Conservation (phyloP, 2,329 filamentous ascomycete genomes). For the Albophoma yamanashiensis region DNA sequence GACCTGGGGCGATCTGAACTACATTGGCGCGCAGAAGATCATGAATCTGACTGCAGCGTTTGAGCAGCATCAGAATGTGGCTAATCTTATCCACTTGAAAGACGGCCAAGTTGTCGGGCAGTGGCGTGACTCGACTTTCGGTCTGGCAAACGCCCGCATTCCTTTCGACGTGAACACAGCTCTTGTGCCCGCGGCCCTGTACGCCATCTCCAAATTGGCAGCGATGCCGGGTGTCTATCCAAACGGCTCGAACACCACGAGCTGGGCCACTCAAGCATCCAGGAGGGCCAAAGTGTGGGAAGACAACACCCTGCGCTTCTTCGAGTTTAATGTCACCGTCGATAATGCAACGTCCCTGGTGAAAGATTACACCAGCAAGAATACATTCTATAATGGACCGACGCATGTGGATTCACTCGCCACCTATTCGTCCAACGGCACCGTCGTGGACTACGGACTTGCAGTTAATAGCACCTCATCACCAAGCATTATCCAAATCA, state of each 20-base stretch:
- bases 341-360: slow-evolving; percentile 35
- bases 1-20: slow-evolving; percentile 40
- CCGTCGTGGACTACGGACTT: slow-evolving; percentile 42
- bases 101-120: slow-evolving; percentile 43
- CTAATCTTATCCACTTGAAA: slow-evolving; percentile 49
- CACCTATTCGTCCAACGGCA: slow-evolving; percentile 20
- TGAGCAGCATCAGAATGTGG: slow-evolving; percentile 34
- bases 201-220: slow-evolving; percentile 43
- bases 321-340: slow-evolving; percentile 31
- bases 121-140: slow-evolving; percentile 52
- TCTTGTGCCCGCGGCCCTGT: slow-evolving; percentile 48
- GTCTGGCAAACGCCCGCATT: slow-evolving; percentile 50
- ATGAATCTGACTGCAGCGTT: slow-evolving; percentile 46
- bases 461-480: slow-evolving; percentile 42
- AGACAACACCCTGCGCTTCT: slow-evolving; percentile 47
- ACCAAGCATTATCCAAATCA: slow-evolving; percentile 39
- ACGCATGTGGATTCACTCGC: slow-evolving; percentile 27
- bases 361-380: slow-evolving; percentile 30
- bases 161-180: slow-evolving; percentile 57
- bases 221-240: slow-evolving; percentile 36
- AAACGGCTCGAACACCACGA: slow-evolving; percentile 7
- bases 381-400: slow-evolving; percentile 31
- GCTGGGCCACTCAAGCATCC: slow-evolving; percentile 34
- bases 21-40: slow-evolving; percentile 45
- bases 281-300: slow-evolving; percentile 51